These are phyloP conservation scores for Phytophthora tentaculata DNA, from an alignment of 352 stramenopile species.

Conservation along the genomic window DNA sequence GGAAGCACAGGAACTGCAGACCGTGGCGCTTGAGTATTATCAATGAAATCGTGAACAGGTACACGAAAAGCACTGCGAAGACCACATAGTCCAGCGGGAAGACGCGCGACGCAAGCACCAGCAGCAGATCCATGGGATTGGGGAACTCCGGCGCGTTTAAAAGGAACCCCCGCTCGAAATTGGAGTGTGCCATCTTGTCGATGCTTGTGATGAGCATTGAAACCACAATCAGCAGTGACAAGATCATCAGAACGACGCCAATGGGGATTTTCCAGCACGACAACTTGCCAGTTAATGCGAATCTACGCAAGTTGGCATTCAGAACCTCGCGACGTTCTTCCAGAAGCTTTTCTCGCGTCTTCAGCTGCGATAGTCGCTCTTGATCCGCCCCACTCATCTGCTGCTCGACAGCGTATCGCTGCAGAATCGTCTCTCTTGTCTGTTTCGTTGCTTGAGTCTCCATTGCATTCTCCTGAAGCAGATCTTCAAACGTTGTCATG, in stretches of 20 bases:
- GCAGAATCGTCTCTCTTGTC: constrained; percentile 75
- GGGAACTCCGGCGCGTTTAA: constrained; percentile 67
- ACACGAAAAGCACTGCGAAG: constrained; percentile 79
- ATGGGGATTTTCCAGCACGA: constrained; percentile 78
- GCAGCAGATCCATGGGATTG: constrained; percentile 77
- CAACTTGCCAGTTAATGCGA: constrained; percentile 48
- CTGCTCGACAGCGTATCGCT: constrained; percentile 66
- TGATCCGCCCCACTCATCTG: constrained; percentile 74
- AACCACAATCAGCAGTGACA: constrained; percentile 71
- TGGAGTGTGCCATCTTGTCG: constrained; percentile 82
- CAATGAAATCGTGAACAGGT: constrained; percentile 81
- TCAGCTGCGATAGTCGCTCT: constrained; percentile 75
- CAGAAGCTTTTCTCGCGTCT: constrained; percentile 73
- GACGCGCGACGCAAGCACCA: constrained; percentile 74
- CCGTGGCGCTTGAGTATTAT: constrained; percentile 78
- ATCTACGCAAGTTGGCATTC: constrained; percentile 65
- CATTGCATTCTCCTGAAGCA: constrained; percentile 78
- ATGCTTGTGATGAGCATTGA: constrained; percentile 83
- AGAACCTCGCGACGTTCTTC: constrained; percentile 71
- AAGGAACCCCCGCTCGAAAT: constrained; percentile 72
- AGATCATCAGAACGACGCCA: constrained; percentile 59
- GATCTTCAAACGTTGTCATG: constrained; percentile 72
- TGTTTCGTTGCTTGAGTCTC: constrained; percentile 71
- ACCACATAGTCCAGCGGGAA: constrained; percentile 89
- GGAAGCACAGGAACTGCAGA: constrained; percentile 82